Evolutionary conservation across 192 early-diverging fungal genomes (phyloP).

Genomic region (Backusella sp.): DNA sequence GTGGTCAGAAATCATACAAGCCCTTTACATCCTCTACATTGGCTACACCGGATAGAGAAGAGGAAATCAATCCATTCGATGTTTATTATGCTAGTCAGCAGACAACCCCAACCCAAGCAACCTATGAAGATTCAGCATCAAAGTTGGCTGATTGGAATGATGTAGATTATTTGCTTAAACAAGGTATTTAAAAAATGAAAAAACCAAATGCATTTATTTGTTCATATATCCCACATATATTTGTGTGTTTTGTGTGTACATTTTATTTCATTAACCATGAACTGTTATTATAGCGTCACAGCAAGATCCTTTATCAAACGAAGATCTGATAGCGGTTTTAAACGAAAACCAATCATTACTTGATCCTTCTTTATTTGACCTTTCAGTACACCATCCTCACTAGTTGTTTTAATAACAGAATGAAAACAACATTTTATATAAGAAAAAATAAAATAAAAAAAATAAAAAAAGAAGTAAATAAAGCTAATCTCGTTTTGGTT

Average conservation of each 20-base stretch:
- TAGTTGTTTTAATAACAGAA: neutral
- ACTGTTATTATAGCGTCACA: slow-evolving; percentile 7
- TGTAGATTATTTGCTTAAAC: slow-evolving; percentile 1
- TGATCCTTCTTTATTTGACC: slow-evolving; percentile 1
- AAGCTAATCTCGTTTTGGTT: neutral
- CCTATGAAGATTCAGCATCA: neutral
- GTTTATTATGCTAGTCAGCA: neutral
- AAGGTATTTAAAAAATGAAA: neutral
- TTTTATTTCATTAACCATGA: neutral
- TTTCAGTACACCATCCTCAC: neutral
- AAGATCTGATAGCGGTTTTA: neutral
- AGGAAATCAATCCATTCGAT: slow-evolving; percentile 22
- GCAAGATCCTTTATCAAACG: slow-evolving; percentile 1
- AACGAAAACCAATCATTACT: neutral
- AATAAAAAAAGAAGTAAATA: neutral
- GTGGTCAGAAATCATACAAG: slow-evolving; percentile 16
- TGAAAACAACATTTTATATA: too few species aligned
- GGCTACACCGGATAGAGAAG: slow-evolving; percentile 23
- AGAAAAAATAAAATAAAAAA: neutral
- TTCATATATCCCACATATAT: neutral
- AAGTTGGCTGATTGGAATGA: neutral
- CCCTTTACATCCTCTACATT: slow-evolving; percentile 24
- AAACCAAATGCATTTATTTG: neutral
- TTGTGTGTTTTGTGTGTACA: neutral
- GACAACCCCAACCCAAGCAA: neutral